Evolutionary conservation across 1,139 yeast species (phyloP).

Genomic region (Tardiomyces depauwii): DNA sequence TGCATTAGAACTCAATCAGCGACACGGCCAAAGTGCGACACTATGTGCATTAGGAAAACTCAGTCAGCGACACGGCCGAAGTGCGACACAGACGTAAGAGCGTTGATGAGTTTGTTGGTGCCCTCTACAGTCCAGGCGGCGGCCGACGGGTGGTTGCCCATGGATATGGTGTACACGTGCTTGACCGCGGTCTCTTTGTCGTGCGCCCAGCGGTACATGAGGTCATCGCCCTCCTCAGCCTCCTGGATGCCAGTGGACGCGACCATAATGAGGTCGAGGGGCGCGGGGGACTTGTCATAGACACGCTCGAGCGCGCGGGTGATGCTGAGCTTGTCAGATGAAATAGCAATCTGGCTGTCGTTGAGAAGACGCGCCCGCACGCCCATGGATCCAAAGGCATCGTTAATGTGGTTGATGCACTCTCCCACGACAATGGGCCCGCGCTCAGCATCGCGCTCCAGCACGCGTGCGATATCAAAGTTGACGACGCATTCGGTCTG

Average conservation of each 20-base stretch:
- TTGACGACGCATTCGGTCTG: constrained; percentile 70
- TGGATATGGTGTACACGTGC: constrained; percentile 9
- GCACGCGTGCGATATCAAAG: constrained; percentile 34
- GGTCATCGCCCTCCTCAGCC: constrained; percentile 13
- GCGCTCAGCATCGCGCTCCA: constrained; percentile 51
- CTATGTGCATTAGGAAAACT: too few relatives aligned
- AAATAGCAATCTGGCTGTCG: constrained; percentile 58
- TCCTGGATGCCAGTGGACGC: background rate
- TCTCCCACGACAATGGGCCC: constrained; percentile 69
- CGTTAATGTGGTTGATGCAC: constrained; percentile 75
- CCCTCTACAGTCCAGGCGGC: constrained; percentile 70
- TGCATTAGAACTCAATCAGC: too few relatives aligned
- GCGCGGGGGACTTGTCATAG: background rate
- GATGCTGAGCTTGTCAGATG: constrained; percentile 14
- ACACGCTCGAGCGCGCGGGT: constrained; percentile 6
- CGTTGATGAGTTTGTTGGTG: constrained; percentile 54
- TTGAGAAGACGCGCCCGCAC: constrained; percentile 65
- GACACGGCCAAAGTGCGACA: too few relatives aligned
- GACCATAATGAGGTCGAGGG: background rate
- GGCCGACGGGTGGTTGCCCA: constrained; percentile 23
- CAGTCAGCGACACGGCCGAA: constrained; percentile 4
- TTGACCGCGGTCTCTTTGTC: constrained; percentile 5
- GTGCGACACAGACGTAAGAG: constrained; percentile 5
- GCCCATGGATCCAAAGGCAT: constrained; percentile 49
- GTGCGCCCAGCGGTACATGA: constrained; percentile 11